Base-by-base conservation (phyloP, 2,329 filamentous ascomycete species). In the Trichoderma gracile region DNA sequence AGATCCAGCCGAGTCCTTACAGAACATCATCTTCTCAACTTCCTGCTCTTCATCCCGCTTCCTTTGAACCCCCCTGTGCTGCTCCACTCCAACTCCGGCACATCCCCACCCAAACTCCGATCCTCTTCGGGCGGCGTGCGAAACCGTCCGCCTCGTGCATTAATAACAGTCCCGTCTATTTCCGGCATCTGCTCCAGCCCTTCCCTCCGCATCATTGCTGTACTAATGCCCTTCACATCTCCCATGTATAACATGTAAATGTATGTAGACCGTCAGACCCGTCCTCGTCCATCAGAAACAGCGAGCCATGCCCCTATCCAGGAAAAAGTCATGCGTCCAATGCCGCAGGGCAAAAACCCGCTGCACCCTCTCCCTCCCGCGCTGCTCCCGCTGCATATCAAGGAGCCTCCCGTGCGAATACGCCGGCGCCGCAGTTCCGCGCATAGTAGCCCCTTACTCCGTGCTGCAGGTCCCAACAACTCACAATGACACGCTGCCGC, bases 281-380 rank as follows among this genome's bases (percentile, higher is more conserved):
- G 7, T 5, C 19, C n/a, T 21, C n/a, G 3, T 38, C 14, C 23
- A 19, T 12, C 21, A n/a, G 49, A 19, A 17, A 33, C 0, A 50
- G 14, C 3, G 10, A 45, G 54, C 21, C 2, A 69, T 69, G 67
- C 68, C 67, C 2, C 33, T 69, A 19, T 66, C 67, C 9, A 57
- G 68, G 10, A 66, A 67, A 27, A 69, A 66, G 45, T 64, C 68
- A n/a, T 69, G 68, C 27, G 49, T 46, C n/a, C 63, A 52, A 14
- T 69, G 68, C 64, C 50, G 68, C 10, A 55, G 52, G 3, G 46
- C 64, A 38, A 69, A 68, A 45, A 46, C 65, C n/a, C 63, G 65
- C 21, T 68, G 68, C 58, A 58, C 57, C 55, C 43, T 54, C 9
- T 30, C 57, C 15, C n/a, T 61, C 17, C 68, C 68, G 5, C 42